Evolutionary conservation across 768 basidiomycete species (phyloP).

Genomic region (Clitopilus hobsonii): DNA sequence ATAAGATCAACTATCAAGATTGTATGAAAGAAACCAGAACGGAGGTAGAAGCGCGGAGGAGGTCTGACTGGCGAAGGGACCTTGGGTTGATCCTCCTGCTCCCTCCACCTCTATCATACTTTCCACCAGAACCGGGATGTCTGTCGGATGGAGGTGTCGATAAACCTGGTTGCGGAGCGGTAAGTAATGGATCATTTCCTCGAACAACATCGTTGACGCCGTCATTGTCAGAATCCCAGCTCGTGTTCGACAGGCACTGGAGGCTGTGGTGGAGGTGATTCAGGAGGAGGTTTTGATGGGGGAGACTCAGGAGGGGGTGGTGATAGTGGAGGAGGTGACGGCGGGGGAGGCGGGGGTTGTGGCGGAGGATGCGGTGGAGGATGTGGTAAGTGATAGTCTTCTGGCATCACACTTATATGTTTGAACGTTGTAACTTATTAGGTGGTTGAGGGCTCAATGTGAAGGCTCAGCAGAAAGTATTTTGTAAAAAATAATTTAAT

Average conservation of each 20-base stretch:
- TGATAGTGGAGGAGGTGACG: slow-evolving; percentile 3
- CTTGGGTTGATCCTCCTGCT: neutral
- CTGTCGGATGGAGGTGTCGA: neutral
- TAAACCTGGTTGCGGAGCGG: neutral
- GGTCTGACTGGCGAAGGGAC: no score
- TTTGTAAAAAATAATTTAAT: neutral
- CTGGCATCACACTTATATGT: no score
- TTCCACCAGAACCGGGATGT: neutral
- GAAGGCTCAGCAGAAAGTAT: neutral
- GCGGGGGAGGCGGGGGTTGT: slow-evolving; percentile 3
- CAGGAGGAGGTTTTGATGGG: slow-evolving; percentile 10
- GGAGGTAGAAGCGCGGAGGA: neutral
- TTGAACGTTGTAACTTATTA: neutral
- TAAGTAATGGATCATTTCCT: neutral
- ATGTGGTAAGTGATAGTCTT: neutral
- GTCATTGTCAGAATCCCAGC: neutral
- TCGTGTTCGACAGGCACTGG: neutral
- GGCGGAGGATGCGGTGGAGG: neutral
- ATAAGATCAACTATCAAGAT: neutral
- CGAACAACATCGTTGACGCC: no score
- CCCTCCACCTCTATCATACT: neutral
- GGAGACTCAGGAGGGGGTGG: slow-evolving; percentile 11
- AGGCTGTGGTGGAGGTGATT: slow-evolving; percentile 6
- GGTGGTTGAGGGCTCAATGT: neutral
- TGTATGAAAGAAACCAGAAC: neutral